Base-by-base conservation (phyloP, 352 stramenopile genomes). In the Pythium dissimile region DNA sequence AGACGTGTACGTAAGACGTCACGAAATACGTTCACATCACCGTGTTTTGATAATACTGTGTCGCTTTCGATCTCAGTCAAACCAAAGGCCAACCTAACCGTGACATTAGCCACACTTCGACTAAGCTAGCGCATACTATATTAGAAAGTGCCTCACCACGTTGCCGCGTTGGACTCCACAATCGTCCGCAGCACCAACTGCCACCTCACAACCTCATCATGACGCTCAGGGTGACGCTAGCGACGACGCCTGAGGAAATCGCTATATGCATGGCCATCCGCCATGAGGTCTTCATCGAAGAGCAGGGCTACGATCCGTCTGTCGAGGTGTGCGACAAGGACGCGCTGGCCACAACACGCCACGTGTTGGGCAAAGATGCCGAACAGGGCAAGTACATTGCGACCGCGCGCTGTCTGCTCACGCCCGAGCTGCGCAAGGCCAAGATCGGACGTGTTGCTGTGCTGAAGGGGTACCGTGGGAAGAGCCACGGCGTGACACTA, bases 361-460 rank as follows among this genome's bases (percentile, higher is more conserved):
- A 86, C 46, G 84, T 87, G 35, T 6, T 87, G n/a, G 78, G 71
- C 48, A 76, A 73, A 30, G 72, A 86, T 49, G 37, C 69, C 23
- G 73, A 86, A 39, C 45, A 74, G 50, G 64, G 73, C 62, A 77
- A 79, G 65, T 77, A 69, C 51, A 70, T 85, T 20, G 75, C 77
- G 1, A 74, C 80, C 10, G 75, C 71, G 5, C 75, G 77, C 21
- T 66, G 67, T 26, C 34, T 86, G 28, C 44, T 86, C 24, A 67
- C 76, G 35, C 28, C 61, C 0, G 32, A 47, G 6, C 32, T 41
- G 27, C 66, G 64, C 50, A 75, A 71, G 45, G 76, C 70, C 54
- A 82, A 79, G 50, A 69, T 89, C 34, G 72, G 79, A 0, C 76
- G 79, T 7, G 74, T 89, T 12, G 76, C 70, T 1, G 74, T 89